These are phyloP conservation scores for Ustilago cynodontis DNA, from an alignment of 1,284 basidiomycete genomes.

Conservation along the genomic window DNA sequence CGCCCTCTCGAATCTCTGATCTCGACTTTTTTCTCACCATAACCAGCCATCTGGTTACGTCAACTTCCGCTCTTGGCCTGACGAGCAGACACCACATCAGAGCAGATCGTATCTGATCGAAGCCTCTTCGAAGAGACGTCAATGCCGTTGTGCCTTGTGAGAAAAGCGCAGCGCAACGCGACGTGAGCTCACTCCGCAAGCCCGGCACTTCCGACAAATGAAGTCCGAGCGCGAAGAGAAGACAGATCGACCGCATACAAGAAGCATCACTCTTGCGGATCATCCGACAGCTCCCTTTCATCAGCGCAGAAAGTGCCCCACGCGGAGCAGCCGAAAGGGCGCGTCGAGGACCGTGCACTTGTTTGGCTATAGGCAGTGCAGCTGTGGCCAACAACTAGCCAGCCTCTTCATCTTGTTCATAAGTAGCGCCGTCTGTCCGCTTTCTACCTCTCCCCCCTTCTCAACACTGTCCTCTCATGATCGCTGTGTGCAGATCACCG, in stretches of 20 bases:
- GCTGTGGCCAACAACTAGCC: not conserved
- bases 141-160: not conserved
- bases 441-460: not conserved
- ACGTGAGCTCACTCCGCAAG: not conserved
- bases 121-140: no score
- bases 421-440: not conserved
- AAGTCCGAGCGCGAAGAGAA: constrained; percentile 19
- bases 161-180: not conserved
- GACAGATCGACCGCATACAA: not conserved
- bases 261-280: constrained; percentile 9
- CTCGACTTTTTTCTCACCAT: not conserved
- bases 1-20: not conserved
- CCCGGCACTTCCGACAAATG: constrained; percentile 24
- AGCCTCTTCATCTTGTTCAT: not conserved
- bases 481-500: not conserved
- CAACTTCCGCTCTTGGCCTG: not conserved
- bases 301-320: not conserved
- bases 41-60: no score
- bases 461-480: not conserved
- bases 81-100: no score
- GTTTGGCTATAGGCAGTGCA: constrained; percentile 8
- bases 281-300: constrained; percentile 5
- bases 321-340: constrained; percentile 1
- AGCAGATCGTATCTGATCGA: no score
- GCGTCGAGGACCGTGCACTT: constrained; percentile 23